Conservation (phyloP, 495 filamentous ascomycete genomes). For the Penicillium manginii region DNA sequence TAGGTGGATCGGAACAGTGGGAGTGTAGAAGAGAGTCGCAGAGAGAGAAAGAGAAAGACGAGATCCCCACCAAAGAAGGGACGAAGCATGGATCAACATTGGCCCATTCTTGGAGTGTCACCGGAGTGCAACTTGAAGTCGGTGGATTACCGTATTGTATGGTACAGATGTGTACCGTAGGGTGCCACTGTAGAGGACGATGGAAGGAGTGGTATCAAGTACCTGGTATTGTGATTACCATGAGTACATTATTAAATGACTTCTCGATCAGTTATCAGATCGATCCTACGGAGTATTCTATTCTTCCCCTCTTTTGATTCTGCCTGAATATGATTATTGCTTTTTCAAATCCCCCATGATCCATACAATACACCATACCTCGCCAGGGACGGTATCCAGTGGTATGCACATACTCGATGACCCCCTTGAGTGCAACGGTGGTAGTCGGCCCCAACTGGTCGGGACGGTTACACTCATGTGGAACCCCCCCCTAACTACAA, state of each 20-base stretch:
- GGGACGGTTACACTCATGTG: constrained; percentile 40
- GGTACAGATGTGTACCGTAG: background rate
- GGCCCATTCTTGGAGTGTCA: constrained; percentile 40
- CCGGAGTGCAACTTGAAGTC: constrained; percentile 27
- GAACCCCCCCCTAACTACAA: background rate
- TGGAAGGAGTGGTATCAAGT: too few relatives aligned
- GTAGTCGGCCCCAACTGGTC: constrained; percentile 38
- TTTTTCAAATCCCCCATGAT: too few relatives aligned
- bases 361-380: too few relatives aligned
- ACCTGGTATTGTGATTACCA: too few relatives aligned
- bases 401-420: constrained; percentile 31
- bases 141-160: constrained; percentile 5
- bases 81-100: constrained; percentile 46
- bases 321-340: too few relatives aligned
- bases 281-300: too few relatives aligned
- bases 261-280: too few relatives aligned
- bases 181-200: too few relatives aligned
- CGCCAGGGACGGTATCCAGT: too few relatives aligned
- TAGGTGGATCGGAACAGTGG: constrained; percentile 27
- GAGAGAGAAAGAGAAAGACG: constrained; percentile 8
- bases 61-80: constrained; percentile 16
- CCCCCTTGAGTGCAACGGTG: constrained; percentile 49
- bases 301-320: too few relatives aligned
- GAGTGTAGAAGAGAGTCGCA: constrained; percentile 26
- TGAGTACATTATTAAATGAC: too few relatives aligned